Evolutionary conservation across 2,329 filamentous ascomycete species (phyloP), one percentile per base, ranked within the genome.

Genomic region (Aspergillus terreus): DNA sequence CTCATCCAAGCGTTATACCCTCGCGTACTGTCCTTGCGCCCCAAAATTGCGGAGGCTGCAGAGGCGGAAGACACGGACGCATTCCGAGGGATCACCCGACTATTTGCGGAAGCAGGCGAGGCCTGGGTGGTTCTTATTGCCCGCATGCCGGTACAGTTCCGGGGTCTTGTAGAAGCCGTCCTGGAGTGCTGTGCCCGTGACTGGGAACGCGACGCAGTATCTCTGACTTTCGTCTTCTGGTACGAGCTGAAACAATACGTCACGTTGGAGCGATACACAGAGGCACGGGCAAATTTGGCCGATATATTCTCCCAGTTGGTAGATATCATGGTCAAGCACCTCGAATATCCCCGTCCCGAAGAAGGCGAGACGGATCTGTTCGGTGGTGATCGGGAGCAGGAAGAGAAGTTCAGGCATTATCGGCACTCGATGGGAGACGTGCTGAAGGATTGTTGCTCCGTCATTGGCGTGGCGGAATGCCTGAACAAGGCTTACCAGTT

Each of bases 241-340:
- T 97, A 95, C 68, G 94, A 99, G 67, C 81, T 99, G 44, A 99
- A 99, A 77, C 91, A 96, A 69, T 96, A 95, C 68, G 79, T 99
- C 44, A 91, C 92, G 1, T 73, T 99, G 48, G 92, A 97, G 33
- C 87, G 87, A 59, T 99, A 96, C 68, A 88, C 89, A 47, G 82
- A 91, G 62, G 88, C 92, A 38, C 84, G 92, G 47, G 71, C 90
- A 57, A 81, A 88, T 62, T 82, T 90, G 50, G 79, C 89, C 33
- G 89, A 95, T 59, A 77, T 96, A 44, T 99, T 90, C 71, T 88
- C 90, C 2, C 87, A 88, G 66, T 79, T 99, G 36, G 92, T 99
- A 53, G 92, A 97, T 66, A 85, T 97, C 58, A 88, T 99, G 77
- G 85, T 99, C 52, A 86, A 84, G 58, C 92, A 96, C 64, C 81